Evolutionary conservation across 495 filamentous ascomycete genomes (phyloP).

Genomic region (Lasiosphaeriaceae sp.): DNA sequence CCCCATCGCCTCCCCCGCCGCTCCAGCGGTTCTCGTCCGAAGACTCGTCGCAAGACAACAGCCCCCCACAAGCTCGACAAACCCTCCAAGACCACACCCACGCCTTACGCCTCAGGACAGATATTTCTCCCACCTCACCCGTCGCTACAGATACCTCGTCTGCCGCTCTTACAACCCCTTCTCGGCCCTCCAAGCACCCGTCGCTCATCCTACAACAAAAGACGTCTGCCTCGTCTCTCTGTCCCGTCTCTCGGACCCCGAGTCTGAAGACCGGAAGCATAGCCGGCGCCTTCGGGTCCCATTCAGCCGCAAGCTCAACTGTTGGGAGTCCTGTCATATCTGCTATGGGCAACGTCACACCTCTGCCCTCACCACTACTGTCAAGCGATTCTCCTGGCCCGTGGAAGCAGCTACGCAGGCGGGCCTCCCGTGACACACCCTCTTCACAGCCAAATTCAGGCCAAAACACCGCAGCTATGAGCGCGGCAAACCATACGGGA

Average conservation of each 20-base stretch:
- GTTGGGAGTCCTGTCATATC: conserved; percentile 62
- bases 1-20: conserved; percentile 23
- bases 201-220: conserved; percentile 31
- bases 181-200: conserved; percentile 25
- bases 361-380: conserved; percentile 83
- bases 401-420: conserved; percentile 53
- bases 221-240: conserved; percentile 38
- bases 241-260: conserved; percentile 43
- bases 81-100: conserved; percentile 12
- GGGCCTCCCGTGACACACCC: conserved; percentile 31
- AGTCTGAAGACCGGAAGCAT: conserved; percentile 40
- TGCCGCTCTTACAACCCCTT: neutral
- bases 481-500: conserved; percentile 47
- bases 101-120: conserved; percentile 33
- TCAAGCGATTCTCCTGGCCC: conserved; percentile 68
- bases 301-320: conserved; percentile 40
- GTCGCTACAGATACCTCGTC: conserved; percentile 21
- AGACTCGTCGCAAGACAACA: conserved; percentile 10
- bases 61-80: conserved; percentile 14
- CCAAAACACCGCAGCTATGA: conserved; percentile 41
- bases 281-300: conserved; percentile 29
- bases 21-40: conserved; percentile 7
- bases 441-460: conserved; percentile 30
- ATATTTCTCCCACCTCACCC: conserved; percentile 25
- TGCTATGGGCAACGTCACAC: conserved; percentile 86